Conservation (phyloP, 768 basidiomycete species). For the Xerocomellus amylosporus region DNA sequence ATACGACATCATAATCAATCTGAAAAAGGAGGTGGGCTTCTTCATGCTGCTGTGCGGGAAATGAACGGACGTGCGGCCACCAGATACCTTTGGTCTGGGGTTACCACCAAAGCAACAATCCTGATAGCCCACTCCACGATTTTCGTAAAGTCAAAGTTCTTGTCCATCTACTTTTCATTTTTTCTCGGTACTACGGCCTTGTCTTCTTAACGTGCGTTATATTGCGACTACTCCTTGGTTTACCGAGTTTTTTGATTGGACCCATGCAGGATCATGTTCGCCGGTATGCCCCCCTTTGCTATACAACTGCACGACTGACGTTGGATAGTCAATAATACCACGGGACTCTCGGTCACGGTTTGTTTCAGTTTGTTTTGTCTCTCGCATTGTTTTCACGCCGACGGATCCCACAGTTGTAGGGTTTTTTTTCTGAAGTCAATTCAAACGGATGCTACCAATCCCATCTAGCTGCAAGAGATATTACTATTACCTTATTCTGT, state of each 20-base stretch:
- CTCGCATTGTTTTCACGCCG: not conserved
- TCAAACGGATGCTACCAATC: not conserved
- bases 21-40: slow-evolving; percentile 16
- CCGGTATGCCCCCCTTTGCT: slow-evolving; percentile 6
- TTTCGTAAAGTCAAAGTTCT: slow-evolving; percentile 4
- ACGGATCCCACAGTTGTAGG: slow-evolving; percentile 18
- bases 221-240: not conserved
- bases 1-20: slow-evolving; percentile 21
- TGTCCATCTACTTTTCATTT: slow-evolving; percentile 18
- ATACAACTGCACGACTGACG: not conserved
- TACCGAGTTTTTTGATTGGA: not conserved
- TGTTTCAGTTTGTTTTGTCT: not conserved
- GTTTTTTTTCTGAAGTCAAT: not conserved
- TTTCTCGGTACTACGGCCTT: slow-evolving; percentile 26
- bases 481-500: slow-evolving; percentile 24
- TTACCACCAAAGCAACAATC: not conserved
- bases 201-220: slow-evolving; percentile 19
- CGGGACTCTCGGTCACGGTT: slow-evolving; percentile 17
- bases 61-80: not conserved
- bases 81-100: slow-evolving; percentile 21
- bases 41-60: not conserved
- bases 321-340: slow-evolving; percentile 19
- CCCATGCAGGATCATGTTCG: slow-evolving; percentile 13
- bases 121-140: not conserved
- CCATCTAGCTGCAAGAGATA: slow-evolving; percentile 20